Evolutionary conservation across 1,284 basidiomycete genomes (phyloP).

Genomic region (Peniophora sp.): DNA sequence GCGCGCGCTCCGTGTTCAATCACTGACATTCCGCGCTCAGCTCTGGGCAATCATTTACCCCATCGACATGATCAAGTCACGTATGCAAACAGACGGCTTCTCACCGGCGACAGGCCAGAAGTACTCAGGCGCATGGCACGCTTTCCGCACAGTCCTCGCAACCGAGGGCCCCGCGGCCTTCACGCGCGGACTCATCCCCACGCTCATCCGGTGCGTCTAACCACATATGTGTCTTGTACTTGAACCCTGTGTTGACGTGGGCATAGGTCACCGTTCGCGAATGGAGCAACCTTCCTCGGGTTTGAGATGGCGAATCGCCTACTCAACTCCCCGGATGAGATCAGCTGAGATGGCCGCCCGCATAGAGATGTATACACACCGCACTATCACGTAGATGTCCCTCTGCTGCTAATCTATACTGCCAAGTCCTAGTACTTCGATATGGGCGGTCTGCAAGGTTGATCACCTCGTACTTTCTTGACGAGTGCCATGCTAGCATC

Average conservation of each 20-base stretch:
- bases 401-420: no score
- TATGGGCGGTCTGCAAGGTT: no score
- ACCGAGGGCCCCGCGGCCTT: slow-evolving; percentile 83
- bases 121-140: slow-evolving; percentile 79
- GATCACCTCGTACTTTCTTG: no score
- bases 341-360: neutral
- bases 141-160: slow-evolving; percentile 73
- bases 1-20: neutral
- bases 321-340: slow-evolving; percentile 31
- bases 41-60: slow-evolving; percentile 86
- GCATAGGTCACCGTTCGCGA: slow-evolving; percentile 77
- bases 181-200: slow-evolving; percentile 84
- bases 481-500: no score
- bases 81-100: slow-evolving; percentile 93
- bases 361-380: no score
- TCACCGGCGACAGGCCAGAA: slow-evolving; percentile 65
- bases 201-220: slow-evolving; percentile 71
- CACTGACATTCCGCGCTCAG: slow-evolving; percentile 25
- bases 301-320: slow-evolving; percentile 81
- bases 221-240: slow-evolving; percentile 1
- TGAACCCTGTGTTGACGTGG: neutral
- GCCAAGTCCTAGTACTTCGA: slow-evolving; percentile 38
- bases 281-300: slow-evolving; percentile 89
- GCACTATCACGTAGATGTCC: no score
- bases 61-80: slow-evolving; percentile 91